phyloP scores from a whole-genome alignment of 2,329 filamentous ascomycete species.

The Aspergillus novoparasiticus region DNA sequence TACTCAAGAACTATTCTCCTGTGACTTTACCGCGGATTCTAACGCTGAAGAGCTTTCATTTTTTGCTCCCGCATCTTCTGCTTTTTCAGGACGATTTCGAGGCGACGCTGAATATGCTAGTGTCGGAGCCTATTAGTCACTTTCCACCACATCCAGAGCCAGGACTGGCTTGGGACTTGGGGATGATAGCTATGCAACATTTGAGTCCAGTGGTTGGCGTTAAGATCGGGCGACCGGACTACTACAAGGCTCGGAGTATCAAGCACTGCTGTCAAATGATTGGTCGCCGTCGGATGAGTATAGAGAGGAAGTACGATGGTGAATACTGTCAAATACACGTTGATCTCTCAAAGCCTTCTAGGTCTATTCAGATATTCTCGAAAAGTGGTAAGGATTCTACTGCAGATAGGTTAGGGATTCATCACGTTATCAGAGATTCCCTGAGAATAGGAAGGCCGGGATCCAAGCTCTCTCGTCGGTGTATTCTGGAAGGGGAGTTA shows the following conservation, averaged over 20 bases:
- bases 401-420: constrained; percentile 64
- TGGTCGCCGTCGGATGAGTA: constrained; percentile 63
- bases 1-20: constrained; percentile 75
- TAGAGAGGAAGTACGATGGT: constrained; percentile 82
- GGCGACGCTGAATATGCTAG: constrained; percentile 60
- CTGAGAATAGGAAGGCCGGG: constrained; percentile 62
- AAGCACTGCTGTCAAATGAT: constrained; percentile 72
- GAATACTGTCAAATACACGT: constrained; percentile 91
- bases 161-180: constrained; percentile 31
- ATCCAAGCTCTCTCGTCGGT: constrained; percentile 64
- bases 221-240: constrained; percentile 67
- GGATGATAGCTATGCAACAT: constrained; percentile 40
- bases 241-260: constrained; percentile 69
- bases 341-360: constrained; percentile 58
- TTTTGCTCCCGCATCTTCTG: constrained; percentile 69
- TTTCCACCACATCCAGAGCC: constrained; percentile 42
- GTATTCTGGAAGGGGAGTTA: constrained; percentile 83
- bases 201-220: constrained; percentile 60
- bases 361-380: constrained; percentile 78
- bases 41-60: constrained; percentile 66
- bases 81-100: constrained; percentile 70
- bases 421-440: constrained; percentile 65
- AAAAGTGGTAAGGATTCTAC: constrained; percentile 93
- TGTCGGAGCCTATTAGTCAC: constrained; percentile 33
- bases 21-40: constrained; percentile 61